Conservation (phyloP, 768 basidiomycete genomes). For the Gautieria morchelliformis region DNA sequence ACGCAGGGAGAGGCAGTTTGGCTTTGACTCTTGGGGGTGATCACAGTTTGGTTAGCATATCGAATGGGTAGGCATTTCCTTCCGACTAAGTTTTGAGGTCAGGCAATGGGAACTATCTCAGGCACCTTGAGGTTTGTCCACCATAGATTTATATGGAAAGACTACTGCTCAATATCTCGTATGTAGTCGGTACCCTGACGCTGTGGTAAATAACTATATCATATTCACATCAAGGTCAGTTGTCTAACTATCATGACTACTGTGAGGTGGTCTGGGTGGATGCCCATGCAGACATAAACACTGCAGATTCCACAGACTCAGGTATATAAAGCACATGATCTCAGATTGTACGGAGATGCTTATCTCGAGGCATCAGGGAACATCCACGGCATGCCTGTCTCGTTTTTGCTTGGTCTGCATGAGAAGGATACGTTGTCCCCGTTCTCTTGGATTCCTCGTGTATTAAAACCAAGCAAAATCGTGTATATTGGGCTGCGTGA, state of each 20-base stretch:
- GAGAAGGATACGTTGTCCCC: constrained; percentile 29
- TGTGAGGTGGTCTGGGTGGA: constrained; percentile 89
- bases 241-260: neutral
- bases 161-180: neutral
- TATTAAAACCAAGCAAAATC: constrained; percentile 61
- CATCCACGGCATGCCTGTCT: constrained; percentile 96
- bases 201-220: constrained; percentile 18
- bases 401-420: constrained; percentile 74
- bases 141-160: neutral
- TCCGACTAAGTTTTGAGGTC: neutral
- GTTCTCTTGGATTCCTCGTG: constrained; percentile 46
- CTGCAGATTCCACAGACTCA: constrained; percentile 67
- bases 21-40: constrained; percentile 93
- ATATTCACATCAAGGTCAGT: neutral
- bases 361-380: constrained; percentile 49
- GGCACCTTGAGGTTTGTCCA: constrained; percentile 66
- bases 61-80: neutral
- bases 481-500: constrained; percentile 98
- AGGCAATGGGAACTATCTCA: constrained; percentile 91
- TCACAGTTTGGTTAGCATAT: constrained; percentile 69
- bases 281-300: constrained; percentile 97
- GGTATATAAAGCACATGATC: constrained; percentile 27
- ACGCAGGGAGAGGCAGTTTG: constrained; percentile 69
- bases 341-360: neutral
- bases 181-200: constrained; percentile 60